Evolutionary conservation across 2,329 filamentous ascomycete species (phyloP).

Genomic region (Torrubiellomyces zombiae): DNA sequence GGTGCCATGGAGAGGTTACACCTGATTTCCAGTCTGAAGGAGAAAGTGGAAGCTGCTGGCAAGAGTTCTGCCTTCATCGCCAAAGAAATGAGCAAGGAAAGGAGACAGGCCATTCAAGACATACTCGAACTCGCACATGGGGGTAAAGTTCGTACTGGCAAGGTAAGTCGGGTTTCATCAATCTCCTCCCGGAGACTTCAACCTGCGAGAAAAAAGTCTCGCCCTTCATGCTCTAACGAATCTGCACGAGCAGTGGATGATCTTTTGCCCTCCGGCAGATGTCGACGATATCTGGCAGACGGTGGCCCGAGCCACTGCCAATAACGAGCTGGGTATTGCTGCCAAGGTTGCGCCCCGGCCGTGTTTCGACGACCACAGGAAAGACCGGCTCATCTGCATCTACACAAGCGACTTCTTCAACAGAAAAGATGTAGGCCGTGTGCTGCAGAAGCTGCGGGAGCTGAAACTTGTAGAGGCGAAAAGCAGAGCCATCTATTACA

Average conservation of each 20-base stretch:
- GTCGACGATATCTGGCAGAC: slow-evolving; percentile 49
- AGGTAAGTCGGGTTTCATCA: slow-evolving; percentile 25
- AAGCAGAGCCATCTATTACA: slow-evolving; percentile 54
- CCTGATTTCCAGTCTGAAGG: slow-evolving; percentile 29
- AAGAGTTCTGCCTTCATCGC: slow-evolving; percentile 20
- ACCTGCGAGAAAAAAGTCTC: too few relatives aligned
- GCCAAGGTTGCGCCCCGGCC: slow-evolving; percentile 54
- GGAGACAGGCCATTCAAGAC: slow-evolving; percentile 29
- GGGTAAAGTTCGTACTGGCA: slow-evolving; percentile 45
- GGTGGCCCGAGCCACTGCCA: slow-evolving; percentile 49
- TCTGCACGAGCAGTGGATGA: slow-evolving; percentile 63
- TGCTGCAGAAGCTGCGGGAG: slow-evolving; percentile 44
- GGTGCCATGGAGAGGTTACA: slow-evolving; percentile 34
- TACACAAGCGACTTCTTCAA: slow-evolving; percentile 66
- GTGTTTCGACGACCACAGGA: slow-evolving; percentile 19
- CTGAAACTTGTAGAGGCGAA: slow-evolving; percentile 38
- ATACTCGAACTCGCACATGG: slow-evolving; percentile 45
- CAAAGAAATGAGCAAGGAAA: slow-evolving; percentile 31
- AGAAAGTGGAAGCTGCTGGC: slow-evolving; percentile 23
- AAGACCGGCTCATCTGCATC: slow-evolving; percentile 49
- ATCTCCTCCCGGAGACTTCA: too few relatives aligned
- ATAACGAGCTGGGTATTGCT: slow-evolving; percentile 51
- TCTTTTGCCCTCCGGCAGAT: slow-evolving; percentile 39
- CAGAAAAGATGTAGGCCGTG: slow-evolving; percentile 48
- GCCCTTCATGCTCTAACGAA: too few relatives aligned